Evolutionary conservation across 1,284 basidiomycete species (phyloP).

Genomic region (Sporisorium graminicola): DNA sequence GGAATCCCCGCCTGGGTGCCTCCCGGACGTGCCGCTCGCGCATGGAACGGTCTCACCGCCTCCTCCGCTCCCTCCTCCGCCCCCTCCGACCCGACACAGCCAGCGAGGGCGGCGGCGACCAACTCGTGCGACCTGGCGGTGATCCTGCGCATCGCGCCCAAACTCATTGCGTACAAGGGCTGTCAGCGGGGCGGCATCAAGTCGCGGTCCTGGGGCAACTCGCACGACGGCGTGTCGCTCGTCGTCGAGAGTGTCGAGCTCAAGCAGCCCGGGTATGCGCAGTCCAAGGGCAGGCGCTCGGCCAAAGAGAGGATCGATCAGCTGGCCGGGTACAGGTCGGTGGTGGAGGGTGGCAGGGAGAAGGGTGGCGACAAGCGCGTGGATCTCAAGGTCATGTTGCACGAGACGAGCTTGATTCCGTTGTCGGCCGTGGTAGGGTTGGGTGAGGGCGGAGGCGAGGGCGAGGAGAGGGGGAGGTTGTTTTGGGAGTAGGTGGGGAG

Average conservation of each 20-base stretch:
- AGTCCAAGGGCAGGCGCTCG: conserved; percentile 39
- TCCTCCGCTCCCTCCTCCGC: background rate
- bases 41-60: conserved; percentile 51
- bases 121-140: conserved; percentile 70
- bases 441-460: background rate
- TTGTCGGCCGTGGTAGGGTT: background rate
- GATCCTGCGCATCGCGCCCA: conserved; percentile 73
- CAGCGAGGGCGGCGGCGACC: background rate
- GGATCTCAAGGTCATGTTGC: background rate
- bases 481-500: conserved; percentile 1
- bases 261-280: conserved; percentile 56
- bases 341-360: background rate
- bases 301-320: conserved; percentile 57
- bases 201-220: conserved; percentile 74
- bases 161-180: conserved; percentile 73
- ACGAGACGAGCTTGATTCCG: background rate
- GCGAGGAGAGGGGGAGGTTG: background rate
- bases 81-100: background rate
- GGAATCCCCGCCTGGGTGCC: conserved; percentile 59
- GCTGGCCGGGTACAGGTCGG: conserved; percentile 29
- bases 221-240: conserved; percentile 74
- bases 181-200: conserved; percentile 72
- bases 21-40: conserved; percentile 55
- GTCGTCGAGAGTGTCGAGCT: conserved; percentile 73
- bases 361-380: background rate